Conservation (phyloP, 257 asterid genomes). For the Gentiana straminea region DNA sequence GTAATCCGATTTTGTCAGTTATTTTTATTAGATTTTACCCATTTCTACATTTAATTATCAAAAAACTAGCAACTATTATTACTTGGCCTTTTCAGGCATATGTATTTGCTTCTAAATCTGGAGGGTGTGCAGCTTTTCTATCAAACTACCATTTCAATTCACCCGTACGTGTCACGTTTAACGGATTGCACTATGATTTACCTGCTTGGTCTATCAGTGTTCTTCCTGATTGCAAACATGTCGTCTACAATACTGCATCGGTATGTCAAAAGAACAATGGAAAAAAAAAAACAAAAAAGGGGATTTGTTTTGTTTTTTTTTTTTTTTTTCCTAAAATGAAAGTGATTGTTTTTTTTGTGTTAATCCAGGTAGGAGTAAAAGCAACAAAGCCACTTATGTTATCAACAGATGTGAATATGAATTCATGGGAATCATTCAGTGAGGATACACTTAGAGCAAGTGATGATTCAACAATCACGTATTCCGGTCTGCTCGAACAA, state of each 20-base stretch:
- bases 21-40: neutral
- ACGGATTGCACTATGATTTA: conserved; percentile 46
- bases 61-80: neutral
- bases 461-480: conserved; percentile 49
- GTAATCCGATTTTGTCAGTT: neutral
- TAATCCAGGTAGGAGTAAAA: conserved; percentile 43
- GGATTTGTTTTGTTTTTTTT: neutral
- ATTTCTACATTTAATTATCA: no score
- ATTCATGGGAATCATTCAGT: conserved; percentile 64
- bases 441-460: conserved; percentile 50
- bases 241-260: conserved; percentile 65
- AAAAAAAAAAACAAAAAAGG: no score
- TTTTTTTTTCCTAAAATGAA: neutral
- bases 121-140: conserved; percentile 82
- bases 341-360: conserved; percentile 1
- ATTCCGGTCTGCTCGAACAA: conserved; percentile 74
- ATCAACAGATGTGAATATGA: conserved; percentile 31
- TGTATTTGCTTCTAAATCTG: conserved; percentile 48
- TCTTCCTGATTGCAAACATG: conserved; percentile 77
- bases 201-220: conserved; percentile 98
- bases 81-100: conserved; percentile 42
- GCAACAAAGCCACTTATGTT: conserved; percentile 47
- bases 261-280: conserved; percentile 27
- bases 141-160: conserved; percentile 54
- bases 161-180: conserved; percentile 58